Percentiles rank a stretch among this genome's conserved stretches.
Conservation (phyloP, 1,139 yeast genomes). For the Hansenula lynferdii region DNA sequence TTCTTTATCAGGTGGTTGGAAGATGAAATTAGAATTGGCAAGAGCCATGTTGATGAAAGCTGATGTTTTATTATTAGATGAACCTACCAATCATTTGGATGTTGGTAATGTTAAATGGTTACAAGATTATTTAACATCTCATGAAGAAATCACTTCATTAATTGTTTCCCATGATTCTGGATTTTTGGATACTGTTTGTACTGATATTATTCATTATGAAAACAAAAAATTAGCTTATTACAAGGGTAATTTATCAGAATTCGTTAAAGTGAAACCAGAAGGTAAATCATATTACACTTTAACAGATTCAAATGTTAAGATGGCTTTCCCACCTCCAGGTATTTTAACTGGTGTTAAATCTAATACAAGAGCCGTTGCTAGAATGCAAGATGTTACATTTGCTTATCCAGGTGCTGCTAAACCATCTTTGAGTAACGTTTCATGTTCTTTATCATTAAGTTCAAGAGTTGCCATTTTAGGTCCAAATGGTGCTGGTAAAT, state of each 20-base stretch:
- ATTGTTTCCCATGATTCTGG: constrained; percentile 98
- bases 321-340: constrained; percentile 99
- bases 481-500: constrained; percentile 99
- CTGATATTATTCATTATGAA: constrained; percentile 96
- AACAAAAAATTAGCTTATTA: constrained; percentile 91
- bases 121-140: constrained; percentile 75
- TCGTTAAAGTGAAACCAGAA: constrained; percentile 90
- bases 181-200: constrained; percentile 91
- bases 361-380: constrained; percentile 91
- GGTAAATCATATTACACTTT: constrained; percentile 96
- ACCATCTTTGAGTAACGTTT: constrained; percentile 75
- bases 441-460: constrained; percentile 84
- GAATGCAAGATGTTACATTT: constrained; percentile 82
- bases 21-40: constrained; percentile 96
- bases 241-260: constrained; percentile 92
- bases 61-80: constrained; percentile 89
- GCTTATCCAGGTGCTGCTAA: constrained; percentile 85
- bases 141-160: constrained; percentile 85
- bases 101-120: constrained; percentile 93
- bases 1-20: constrained; percentile 98
- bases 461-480: constrained; percentile 97
- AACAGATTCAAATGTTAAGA: constrained; percentile 87
- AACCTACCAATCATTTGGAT: constrained; percentile 98
- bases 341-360: constrained; percentile 94
- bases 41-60: constrained; percentile 99